Percentiles rank a stretch among this genome's conserved stretches.
Conservation (phyloP, 208 protist species). For the Phytomonas francai region DNA sequence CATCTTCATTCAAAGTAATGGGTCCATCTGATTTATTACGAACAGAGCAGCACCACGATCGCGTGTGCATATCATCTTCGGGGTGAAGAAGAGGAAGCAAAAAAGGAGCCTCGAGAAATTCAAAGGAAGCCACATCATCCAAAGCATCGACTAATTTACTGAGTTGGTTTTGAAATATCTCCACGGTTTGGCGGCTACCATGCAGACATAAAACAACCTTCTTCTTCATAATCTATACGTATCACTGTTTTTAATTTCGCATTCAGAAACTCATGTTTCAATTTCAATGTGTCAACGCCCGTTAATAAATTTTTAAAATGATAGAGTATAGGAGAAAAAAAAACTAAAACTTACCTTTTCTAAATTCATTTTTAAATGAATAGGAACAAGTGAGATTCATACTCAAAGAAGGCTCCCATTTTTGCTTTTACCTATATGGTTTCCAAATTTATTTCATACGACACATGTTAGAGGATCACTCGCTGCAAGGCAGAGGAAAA, state of each 20-base stretch:
- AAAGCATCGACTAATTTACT: constrained; percentile 38
- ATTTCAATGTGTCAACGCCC: background rate
- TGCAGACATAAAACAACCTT: constrained; percentile 71
- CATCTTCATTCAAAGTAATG: background rate
- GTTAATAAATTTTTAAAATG: background rate
- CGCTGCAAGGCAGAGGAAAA: background rate
- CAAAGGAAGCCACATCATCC: constrained; percentile 28
- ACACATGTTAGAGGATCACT: background rate
- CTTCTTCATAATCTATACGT: constrained; percentile 12
- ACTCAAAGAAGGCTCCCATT: background rate
- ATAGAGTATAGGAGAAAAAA: background rate
- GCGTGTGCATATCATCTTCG: constrained; percentile 42
- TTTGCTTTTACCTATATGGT: background rate
- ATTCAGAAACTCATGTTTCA: background rate
- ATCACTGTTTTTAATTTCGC: background rate
- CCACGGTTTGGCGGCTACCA: constrained; percentile 63
- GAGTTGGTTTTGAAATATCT: constrained; percentile 81
- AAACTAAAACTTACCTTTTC: background rate
- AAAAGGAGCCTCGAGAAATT: constrained; percentile 62
- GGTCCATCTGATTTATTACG: too few species aligned
- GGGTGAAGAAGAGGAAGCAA: constrained; percentile 25
- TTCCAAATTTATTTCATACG: background rate
- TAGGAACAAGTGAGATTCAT: background rate
- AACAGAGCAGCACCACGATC: constrained; percentile 42
- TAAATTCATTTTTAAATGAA: background rate